These are phyloP conservation scores for Brassica hybrid DNA, from an alignment of 441 rosid genomes.

Conservation along the genomic window DNA sequence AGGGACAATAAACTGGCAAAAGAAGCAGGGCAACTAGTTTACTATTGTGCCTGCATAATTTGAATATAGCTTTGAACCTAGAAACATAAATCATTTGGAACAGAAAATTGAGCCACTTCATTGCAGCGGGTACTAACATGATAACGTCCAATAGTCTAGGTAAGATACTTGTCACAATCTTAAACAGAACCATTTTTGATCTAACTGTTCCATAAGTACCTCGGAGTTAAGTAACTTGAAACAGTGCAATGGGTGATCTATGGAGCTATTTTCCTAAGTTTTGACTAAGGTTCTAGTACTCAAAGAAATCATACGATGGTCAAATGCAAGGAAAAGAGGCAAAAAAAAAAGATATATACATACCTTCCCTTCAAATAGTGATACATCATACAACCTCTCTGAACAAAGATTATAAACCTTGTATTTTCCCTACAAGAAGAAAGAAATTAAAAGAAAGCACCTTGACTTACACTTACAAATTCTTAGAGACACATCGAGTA, in stretches of 20 bases:
- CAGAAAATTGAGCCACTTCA: slow-evolving; percentile 2
- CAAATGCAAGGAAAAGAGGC: slow-evolving; percentile 18
- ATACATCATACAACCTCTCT: slow-evolving; percentile 92
- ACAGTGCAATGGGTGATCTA: background rate
- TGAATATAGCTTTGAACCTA: slow-evolving; percentile 20
- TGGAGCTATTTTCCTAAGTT: background rate
- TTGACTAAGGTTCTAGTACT: background rate
- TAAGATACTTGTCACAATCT: slow-evolving; percentile 13
- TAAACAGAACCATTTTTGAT: too few relatives aligned
- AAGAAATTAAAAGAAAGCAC: slow-evolving; percentile 17
- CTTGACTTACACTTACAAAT: background rate
- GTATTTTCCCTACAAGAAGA: slow-evolving; percentile 72
- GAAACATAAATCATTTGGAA: slow-evolving; percentile 3
- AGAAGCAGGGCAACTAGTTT: background rate
- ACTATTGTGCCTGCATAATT: slow-evolving; percentile 3
- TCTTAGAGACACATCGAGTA: slow-evolving; percentile 7
- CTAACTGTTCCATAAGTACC: background rate
- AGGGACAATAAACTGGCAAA: slow-evolving; percentile 2
- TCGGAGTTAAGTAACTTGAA: background rate
- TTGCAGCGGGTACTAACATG: background rate
- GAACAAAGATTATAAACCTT: too few relatives aligned
- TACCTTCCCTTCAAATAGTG: slow-evolving; percentile 93
- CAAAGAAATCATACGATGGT: background rate
- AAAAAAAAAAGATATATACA: slow-evolving; percentile 12
- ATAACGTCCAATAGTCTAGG: slow-evolving; percentile 1